A percentile compares a stretch with the other conserved stretches of the same genome.
phyloP scores from a whole-genome alignment of 1,284 basidiomycete genomes.

The Heimioporus punctisporus region DNA sequence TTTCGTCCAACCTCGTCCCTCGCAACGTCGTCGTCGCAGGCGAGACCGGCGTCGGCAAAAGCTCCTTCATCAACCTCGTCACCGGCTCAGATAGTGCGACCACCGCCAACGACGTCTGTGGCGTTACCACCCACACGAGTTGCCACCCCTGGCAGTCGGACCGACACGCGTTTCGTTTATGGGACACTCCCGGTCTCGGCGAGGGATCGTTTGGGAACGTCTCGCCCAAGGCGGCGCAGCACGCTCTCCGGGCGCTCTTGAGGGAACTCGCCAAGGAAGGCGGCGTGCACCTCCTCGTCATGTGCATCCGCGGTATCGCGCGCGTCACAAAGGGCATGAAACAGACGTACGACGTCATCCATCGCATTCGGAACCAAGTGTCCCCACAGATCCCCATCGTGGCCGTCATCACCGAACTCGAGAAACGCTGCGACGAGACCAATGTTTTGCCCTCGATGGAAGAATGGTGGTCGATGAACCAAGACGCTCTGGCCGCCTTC shows the following conservation, averaged over 20 bases:
- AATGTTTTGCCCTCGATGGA: constrained; percentile 23
- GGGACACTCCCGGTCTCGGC: constrained; percentile 31
- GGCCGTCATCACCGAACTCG: constrained; percentile 29
- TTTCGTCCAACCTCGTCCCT: constrained; percentile 1
- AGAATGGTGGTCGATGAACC: constrained; percentile 20
- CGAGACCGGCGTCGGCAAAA: constrained; percentile 31
- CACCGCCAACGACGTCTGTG: constrained; percentile 25
- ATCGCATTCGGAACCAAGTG: constrained; percentile 23
- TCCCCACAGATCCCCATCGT: constrained; percentile 23
- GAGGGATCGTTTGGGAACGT: constrained; percentile 29
- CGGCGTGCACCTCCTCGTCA: constrained; percentile 31
- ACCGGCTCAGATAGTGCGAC: constrained; percentile 11
- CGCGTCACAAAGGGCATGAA: constrained; percentile 23
- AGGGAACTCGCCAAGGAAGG: constrained; percentile 20
- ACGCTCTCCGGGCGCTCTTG: constrained; percentile 23
- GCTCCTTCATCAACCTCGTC: constrained; percentile 30
- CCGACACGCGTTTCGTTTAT: constrained; percentile 22
- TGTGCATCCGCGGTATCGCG: constrained; percentile 28
- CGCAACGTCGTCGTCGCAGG: constrained; percentile 27
- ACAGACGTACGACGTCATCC: constrained; percentile 21
- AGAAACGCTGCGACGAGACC: constrained; percentile 17
- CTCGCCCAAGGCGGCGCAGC: constrained; percentile 18
- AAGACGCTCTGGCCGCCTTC: not conserved
- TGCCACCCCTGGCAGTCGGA: constrained; percentile 21
- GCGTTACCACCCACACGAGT: constrained; percentile 19